Evolutionary conservation across 306 rosid species (phyloP), one percentile per base, ranked within the genome.

Genomic region (Vigna radiata): DNA sequence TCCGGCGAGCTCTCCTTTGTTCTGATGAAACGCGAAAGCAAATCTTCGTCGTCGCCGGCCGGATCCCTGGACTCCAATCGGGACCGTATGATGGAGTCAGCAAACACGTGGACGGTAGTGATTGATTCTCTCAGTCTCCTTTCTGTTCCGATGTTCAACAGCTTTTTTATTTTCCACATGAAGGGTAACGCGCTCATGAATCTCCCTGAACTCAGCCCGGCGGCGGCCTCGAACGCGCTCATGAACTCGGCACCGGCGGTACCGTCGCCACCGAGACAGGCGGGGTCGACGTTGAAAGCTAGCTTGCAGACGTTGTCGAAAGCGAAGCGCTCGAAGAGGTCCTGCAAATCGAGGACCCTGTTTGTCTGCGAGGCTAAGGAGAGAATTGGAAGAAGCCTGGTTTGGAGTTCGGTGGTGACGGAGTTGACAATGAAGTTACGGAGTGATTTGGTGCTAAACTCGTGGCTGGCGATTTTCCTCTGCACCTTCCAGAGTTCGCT

Each of bases 271-370:
- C 64, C 80, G 17, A 92, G 94, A 63, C 96, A 87, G 7, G 17
- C 78, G 0, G 93, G 89, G 56, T 41, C 46, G 4, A 41, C 46
- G 4, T 82, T 72, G 46, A 93, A 93, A 0, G 94, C 88, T 37
- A 93, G 31, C 39, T 90, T 93, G 63, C 94, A 93, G 1, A 89
- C 62, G 43, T 89, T 93, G 61, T 90, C 96, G n/a, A 90, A 93
- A 0, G 94, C 85, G 39, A 93, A 93, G 0, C 96, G 75, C 85
- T 93, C 92, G 68, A 89, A 58, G 2, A 90, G 54, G 61, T 85
- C 88, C 47, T 93, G 96, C 25, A 90, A 47, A 52, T 93, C 96
- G 50, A 93, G 41, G n/a, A 77, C 37, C 2, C 43, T 15, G 19
- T 43, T 43, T 0, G 83, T 12, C 0, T 81, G 52, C 0, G 87